Evolutionary conservation across 768 basidiomycete species (phyloP).

Genomic region (Galerina marginata): DNA sequence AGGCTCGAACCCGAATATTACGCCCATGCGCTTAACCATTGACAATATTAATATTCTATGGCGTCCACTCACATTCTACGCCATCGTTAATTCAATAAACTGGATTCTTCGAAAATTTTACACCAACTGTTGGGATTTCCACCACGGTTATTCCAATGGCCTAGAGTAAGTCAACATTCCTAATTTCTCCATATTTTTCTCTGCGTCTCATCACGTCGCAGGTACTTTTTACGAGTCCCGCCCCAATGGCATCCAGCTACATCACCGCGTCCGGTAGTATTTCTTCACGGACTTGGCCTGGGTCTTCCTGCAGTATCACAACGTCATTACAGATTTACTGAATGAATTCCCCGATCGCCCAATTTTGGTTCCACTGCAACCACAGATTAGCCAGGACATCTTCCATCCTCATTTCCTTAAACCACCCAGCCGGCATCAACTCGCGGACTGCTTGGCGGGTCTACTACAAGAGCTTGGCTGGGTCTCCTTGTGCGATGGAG

Average conservation of each 20-base stretch:
- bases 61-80: constrained; percentile 74
- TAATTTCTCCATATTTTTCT: constrained; percentile 1
- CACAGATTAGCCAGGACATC: constrained; percentile 85
- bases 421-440: constrained; percentile 70
- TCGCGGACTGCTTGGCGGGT: constrained; percentile 57
- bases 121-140: constrained; percentile 44
- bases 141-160: constrained; percentile 56
- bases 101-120: constrained; percentile 51
- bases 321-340: constrained; percentile 64
- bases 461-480: constrained; percentile 71
- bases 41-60: constrained; percentile 74
- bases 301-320: constrained; percentile 74
- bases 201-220: constrained; percentile 27
- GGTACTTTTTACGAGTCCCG: constrained; percentile 80
- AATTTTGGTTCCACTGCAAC: constrained; percentile 77
- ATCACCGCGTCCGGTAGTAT: constrained; percentile 75
- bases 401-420: constrained; percentile 76
- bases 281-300: constrained; percentile 89
- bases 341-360: constrained; percentile 67
- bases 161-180: constrained; percentile 62
- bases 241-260: constrained; percentile 60
- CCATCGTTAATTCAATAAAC: constrained; percentile 54
- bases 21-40: constrained; percentile 73
- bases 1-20: constrained; percentile 55
- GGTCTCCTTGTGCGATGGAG: constrained; percentile 38